Evolutionary conservation across 192 early-diverging fungal species (phyloP), one percentile per base, ranked within the genome.

Genomic region (Dissophora ornata): DNA sequence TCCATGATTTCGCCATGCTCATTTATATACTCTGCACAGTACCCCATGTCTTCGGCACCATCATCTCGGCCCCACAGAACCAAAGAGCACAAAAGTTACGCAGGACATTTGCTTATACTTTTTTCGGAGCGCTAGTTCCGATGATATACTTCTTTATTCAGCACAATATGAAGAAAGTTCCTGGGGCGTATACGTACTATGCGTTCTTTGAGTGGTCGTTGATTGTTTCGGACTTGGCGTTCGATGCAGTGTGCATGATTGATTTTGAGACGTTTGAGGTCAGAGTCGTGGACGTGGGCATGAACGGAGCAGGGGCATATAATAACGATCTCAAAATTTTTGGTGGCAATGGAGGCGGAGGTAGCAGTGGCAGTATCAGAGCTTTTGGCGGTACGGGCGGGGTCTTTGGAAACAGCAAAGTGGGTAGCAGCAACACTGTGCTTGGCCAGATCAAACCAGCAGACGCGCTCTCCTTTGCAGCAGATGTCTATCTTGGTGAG

Each of bases 181-280:
- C 90, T 36, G 91, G 90, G 57, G 93, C 93, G 2, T 92, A 94
- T 62, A 92, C 90, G 16, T 85, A 77, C 46, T 94, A 94, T 62
- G 89, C 91, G 26, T 92, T 93, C 80, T 94, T 93, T 62, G 92
- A 93, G 63, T 94, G 92, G 92, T 85, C 89, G 16, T 73, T 94
- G n/a, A 94, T 94, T 42, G 22, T 91, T 16, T 90, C 91, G 41
- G 89, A 91, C 64, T 87, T 94, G 15, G 83, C 85, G 61, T 93
- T 89, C 63, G 91, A 93, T 64, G 89, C 89, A 21, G 83, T 90
- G 25, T 86, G 87, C 62, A 81, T 85, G 60, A 81, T 85, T 42
- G 93, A 94, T 73, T 93, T 93, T 69, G 55, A 71, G 41, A 71
- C 69, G 15, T 81, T 86, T 60, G 82, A 85, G 65, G 62, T 88